These are phyloP conservation scores for Ramularia endophylla DNA, from an alignment of 2,329 filamentous ascomycete genomes.

Conservation along the genomic window DNA sequence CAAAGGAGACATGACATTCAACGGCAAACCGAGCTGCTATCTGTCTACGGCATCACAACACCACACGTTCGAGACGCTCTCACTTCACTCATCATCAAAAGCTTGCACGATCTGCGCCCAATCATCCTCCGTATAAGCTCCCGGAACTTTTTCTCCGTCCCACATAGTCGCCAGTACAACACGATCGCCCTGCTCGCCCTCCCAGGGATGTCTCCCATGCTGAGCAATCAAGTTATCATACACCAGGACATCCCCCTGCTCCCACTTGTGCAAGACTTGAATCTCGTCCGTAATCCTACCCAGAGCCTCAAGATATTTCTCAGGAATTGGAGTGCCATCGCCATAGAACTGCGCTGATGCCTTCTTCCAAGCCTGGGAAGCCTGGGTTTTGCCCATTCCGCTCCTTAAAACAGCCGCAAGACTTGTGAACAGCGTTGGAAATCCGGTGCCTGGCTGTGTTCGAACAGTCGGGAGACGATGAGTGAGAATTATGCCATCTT, in stretches of 20 bases:
- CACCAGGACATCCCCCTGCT: conserved; percentile 44
- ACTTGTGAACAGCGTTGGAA: conserved; percentile 44
- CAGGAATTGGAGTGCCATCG: conserved; percentile 44
- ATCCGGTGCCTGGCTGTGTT: conserved; percentile 41
- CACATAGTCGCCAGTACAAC: conserved; percentile 45
- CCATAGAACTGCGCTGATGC: conserved; percentile 39
- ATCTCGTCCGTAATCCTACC: conserved; percentile 45
- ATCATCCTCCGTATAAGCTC: conserved; percentile 37
- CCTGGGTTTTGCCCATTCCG: conserved; percentile 18
- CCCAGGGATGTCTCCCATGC: conserved; percentile 46
- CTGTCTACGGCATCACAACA: too few relatives aligned
- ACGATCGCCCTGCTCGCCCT: conserved; percentile 41
- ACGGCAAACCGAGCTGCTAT: too few relatives aligned
- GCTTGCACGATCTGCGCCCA: conserved; percentile 46
- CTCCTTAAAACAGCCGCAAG: conserved; percentile 43
- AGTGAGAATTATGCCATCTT: conserved; percentile 40
- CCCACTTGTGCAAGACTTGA: conserved; percentile 44
- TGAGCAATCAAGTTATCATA: conserved; percentile 47
- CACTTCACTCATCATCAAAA: conserved; percentile 31
- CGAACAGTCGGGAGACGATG: conserved; percentile 44
- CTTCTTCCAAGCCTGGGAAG: conserved; percentile 30
- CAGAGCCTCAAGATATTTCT: conserved; percentile 39
- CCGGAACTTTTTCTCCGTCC: conserved; percentile 42
- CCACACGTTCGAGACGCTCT: too few relatives aligned
- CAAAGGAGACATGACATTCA: too few relatives aligned